phyloP scores from a whole-genome alignment of 805 yeast genomes.

The Saccharomyces jurei region DNA sequence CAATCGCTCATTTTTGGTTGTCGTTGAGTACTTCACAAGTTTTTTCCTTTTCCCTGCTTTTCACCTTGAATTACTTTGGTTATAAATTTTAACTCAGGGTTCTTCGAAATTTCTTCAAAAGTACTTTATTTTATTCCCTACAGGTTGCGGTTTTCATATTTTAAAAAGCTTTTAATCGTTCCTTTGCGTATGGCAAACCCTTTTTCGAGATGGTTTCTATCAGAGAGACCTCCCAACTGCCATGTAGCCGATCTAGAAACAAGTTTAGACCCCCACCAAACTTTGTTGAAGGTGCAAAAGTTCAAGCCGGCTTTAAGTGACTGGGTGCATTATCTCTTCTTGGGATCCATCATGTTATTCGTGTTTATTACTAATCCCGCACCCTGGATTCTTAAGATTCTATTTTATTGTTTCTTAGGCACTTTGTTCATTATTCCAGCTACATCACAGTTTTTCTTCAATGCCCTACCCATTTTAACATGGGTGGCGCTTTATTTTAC shows the following conservation, averaged over 20 bases:
- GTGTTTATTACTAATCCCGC: slow-evolving; percentile 55
- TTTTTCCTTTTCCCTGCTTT: not conserved
- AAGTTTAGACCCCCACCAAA: slow-evolving; percentile 38
- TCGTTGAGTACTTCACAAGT: not conserved
- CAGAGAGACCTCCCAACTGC: slow-evolving; percentile 43
- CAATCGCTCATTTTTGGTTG: not conserved
- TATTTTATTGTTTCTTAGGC: slow-evolving; percentile 34
- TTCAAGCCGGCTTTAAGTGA: slow-evolving; percentile 43
- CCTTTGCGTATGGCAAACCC: slow-evolving; percentile 23
- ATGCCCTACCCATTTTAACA: slow-evolving; percentile 73
- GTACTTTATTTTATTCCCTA: not conserved
- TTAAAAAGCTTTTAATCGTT: not conserved
- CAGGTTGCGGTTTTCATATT: not conserved
- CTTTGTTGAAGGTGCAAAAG: slow-evolving; percentile 36
- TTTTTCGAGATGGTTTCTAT: slow-evolving; percentile 45
- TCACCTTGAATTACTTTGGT: not conserved
- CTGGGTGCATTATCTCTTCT: slow-evolving; percentile 42
- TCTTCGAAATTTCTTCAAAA: not conserved
- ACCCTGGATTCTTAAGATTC: slow-evolving; percentile 33
- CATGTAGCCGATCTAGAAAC: slow-evolving; percentile 44
- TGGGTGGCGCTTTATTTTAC: slow-evolving; percentile 82
- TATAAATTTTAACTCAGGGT: not conserved
- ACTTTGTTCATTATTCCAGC: slow-evolving; percentile 56
- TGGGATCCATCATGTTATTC: slow-evolving; percentile 45
- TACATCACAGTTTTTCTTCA: slow-evolving; percentile 75